Conservation (phyloP, 805 yeast genomes). For the Ogataea sp. region DNA sequence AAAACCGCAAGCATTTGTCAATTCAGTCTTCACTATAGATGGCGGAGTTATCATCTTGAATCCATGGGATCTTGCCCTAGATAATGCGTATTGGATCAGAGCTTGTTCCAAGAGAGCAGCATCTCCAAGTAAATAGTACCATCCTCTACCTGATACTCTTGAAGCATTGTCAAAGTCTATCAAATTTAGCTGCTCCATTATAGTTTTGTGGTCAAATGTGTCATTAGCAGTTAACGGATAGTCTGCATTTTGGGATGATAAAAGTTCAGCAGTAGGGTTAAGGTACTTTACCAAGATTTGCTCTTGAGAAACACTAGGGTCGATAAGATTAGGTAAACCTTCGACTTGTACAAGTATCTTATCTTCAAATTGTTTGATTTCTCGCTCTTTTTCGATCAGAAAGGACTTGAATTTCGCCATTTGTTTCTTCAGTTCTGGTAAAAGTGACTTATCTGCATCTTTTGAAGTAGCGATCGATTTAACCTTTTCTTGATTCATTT, state of each 20-base stretch:
- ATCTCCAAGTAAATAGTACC: slow-evolving; percentile 78
- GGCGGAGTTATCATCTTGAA: slow-evolving; percentile 77
- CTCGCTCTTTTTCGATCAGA: slow-evolving; percentile 20
- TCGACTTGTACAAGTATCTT: slow-evolving; percentile 33
- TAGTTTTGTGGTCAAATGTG: slow-evolving; percentile 52
- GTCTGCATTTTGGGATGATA: slow-evolving; percentile 6
- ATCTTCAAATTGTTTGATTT: slow-evolving; percentile 24
- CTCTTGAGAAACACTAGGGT: slow-evolving; percentile 33
- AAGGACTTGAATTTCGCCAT: slow-evolving; percentile 16
- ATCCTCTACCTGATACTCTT: slow-evolving; percentile 71
- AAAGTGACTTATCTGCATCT: neutral
- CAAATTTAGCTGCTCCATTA: slow-evolving; percentile 61
- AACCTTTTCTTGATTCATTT: slow-evolving; percentile 11
- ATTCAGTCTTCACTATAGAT: slow-evolving; percentile 68
- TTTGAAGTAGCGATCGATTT: slow-evolving; percentile 6
- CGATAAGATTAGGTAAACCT: slow-evolving; percentile 56
- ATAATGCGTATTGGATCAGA: slow-evolving; percentile 67
- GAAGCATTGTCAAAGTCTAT: slow-evolving; percentile 71
- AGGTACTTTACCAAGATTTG: slow-evolving; percentile 44
- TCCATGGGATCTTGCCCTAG: slow-evolving; percentile 56
- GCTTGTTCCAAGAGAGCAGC: slow-evolving; percentile 92
- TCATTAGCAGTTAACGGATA: slow-evolving; percentile 13
- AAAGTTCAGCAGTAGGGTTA: slow-evolving; percentile 30
- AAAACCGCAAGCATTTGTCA: slow-evolving; percentile 88
- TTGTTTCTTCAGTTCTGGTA: neutral